Percentiles rank a stretch among this genome's conserved stretches.
Evolutionary conservation across 306 rosid species (phyloP).

Genomic region (Cucumis sativus): DNA sequence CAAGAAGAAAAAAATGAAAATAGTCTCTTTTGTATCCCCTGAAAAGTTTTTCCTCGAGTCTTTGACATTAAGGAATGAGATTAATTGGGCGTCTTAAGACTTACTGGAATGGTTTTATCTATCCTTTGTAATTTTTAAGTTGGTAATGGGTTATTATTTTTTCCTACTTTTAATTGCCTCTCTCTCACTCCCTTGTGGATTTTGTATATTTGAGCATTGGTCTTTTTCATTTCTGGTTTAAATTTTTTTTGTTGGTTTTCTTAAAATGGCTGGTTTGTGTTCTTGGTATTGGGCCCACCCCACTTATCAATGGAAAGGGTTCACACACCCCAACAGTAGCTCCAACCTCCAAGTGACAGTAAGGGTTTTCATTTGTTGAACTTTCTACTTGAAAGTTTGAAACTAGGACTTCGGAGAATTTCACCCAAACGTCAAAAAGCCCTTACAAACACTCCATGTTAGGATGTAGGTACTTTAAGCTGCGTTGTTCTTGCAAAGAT

Average conservation of each 20-base stretch:
- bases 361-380: not conserved
- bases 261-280: not conserved
- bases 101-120: no score
- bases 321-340: not conserved
- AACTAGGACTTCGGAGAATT: not conserved
- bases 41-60: no score
- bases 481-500: not conserved
- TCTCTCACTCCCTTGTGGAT: no score
- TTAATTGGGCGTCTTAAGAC: no score
- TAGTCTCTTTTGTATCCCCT: no score
- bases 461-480: not conserved
- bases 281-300: not conserved
- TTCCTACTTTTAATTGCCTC: no score
- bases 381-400: not conserved
- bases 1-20: no score
- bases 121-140: no score
- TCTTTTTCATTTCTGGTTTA: no score
- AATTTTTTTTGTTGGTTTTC: not conserved
- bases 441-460: not conserved
- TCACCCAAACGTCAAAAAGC: not conserved
- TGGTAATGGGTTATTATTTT: no score
- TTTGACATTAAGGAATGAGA: no score
- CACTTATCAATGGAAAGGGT: not conserved
- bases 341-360: not conserved
- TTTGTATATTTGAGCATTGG: no score